A percentile compares a stretch with the other conserved stretches of the same genome.
These are phyloP conservation scores for Phylloporus sp. DNA, from an alignment of 768 basidiomycete species.

Conservation along the genomic window DNA sequence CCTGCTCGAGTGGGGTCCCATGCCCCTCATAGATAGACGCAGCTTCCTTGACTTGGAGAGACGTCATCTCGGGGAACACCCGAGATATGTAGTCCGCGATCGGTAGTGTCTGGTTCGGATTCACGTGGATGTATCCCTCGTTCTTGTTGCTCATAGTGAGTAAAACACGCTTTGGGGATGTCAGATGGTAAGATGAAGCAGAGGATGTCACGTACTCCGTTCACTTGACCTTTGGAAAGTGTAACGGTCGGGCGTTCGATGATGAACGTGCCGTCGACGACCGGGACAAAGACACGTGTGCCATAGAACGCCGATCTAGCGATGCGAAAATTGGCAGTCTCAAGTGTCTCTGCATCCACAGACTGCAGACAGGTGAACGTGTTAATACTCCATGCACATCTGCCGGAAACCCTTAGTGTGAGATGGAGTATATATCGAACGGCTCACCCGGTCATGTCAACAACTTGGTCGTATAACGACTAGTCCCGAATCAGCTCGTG, in stretches of 20 bases:
- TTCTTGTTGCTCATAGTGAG: slow-evolving; percentile 28
- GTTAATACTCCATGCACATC: slow-evolving; percentile 34
- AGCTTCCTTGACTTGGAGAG: slow-evolving; percentile 21
- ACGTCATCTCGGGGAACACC: slow-evolving; percentile 40
- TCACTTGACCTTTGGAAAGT: slow-evolving; percentile 36
- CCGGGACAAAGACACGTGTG: slow-evolving; percentile 40
- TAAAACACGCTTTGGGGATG: slow-evolving; percentile 18
- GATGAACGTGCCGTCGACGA: slow-evolving; percentile 48
- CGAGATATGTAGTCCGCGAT: slow-evolving; percentile 25
- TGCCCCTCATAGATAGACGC: slow-evolving; percentile 27
- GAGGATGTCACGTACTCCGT: slow-evolving; percentile 34
- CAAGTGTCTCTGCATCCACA: slow-evolving; percentile 29
- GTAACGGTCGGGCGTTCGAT: slow-evolving; percentile 38
- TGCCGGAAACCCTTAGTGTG: neutral
- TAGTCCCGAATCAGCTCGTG: slow-evolving; percentile 1
- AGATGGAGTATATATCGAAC: slow-evolving; percentile 6
- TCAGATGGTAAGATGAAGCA: neutral
- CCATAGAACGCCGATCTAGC: slow-evolving; percentile 36
- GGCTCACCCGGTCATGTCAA: slow-evolving; percentile 10
- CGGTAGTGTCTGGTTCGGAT: slow-evolving; percentile 19
- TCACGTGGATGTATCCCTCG: slow-evolving; percentile 32
- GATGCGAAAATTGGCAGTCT: slow-evolving; percentile 33
- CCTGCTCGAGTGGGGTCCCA: slow-evolving; percentile 34
- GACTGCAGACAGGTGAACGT: slow-evolving; percentile 40
- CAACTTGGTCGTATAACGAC: slow-evolving; percentile 18